phyloP scores from a whole-genome alignment of 2,329 filamentous ascomycete genomes.

The Cladosporium sphaerospermum region DNA sequence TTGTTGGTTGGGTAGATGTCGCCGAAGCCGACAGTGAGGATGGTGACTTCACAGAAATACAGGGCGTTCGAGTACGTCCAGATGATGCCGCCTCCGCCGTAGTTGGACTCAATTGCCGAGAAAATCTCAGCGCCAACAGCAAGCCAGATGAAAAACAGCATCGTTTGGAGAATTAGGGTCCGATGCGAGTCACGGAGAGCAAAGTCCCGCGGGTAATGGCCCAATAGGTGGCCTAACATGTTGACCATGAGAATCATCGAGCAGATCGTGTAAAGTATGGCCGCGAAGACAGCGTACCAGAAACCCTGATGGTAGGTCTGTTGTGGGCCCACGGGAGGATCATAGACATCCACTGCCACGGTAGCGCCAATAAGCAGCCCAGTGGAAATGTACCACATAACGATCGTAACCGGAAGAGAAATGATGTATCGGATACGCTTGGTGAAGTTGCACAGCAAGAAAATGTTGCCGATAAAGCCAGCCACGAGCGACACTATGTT shows the following conservation, averaged over 20 bases:
- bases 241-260: slow-evolving; percentile 72
- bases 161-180: slow-evolving; percentile 85
- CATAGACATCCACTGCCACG: slow-evolving; percentile 58
- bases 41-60: slow-evolving; percentile 63
- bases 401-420: slow-evolving; percentile 75
- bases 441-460: slow-evolving; percentile 82
- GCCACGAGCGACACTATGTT: slow-evolving; percentile 73
- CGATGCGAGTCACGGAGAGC: slow-evolving; percentile 71
- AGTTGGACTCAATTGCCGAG: slow-evolving; percentile 53
- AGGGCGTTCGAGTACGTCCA: slow-evolving; percentile 70
- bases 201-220: slow-evolving; percentile 75
- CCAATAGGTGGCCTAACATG: slow-evolving; percentile 67
- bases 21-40: slow-evolving; percentile 56
- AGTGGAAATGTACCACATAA: slow-evolving; percentile 65
- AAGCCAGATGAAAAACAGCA: slow-evolving; percentile 75
- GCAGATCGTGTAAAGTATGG: slow-evolving; percentile 71
- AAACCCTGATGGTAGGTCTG: slow-evolving; percentile 71
- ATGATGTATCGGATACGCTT: slow-evolving; percentile 71
- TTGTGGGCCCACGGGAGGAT: slow-evolving; percentile 42
- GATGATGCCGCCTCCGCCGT: slow-evolving; percentile 31
- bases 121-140: slow-evolving; percentile 73
- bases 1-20: slow-evolving; percentile 53
- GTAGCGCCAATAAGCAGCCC: slow-evolving; percentile 61
- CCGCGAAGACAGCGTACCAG: slow-evolving; percentile 78
- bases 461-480: slow-evolving; percentile 72